phyloP scores from a whole-genome alignment of 805 yeast genomes.

The Candida wancherniae region DNA sequence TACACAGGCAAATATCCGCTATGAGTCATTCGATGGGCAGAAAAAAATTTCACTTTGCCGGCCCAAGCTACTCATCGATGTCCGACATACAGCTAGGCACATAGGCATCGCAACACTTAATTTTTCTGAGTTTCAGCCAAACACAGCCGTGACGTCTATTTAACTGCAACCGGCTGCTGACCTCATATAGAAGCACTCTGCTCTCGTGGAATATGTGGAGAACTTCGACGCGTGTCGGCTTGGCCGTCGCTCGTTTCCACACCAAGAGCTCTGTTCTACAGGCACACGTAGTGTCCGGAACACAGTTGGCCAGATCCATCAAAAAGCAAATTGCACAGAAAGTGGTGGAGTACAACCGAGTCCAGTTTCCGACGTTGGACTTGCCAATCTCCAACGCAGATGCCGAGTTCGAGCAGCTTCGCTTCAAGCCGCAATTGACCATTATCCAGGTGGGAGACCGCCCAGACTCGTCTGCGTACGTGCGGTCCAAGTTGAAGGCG shows the following conservation, averaged over 20 bases:
- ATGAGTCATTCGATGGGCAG: too few species aligned
- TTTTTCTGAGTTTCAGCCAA: too few species aligned
- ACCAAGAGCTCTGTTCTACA: conserved; percentile 18
- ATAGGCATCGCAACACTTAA: too few species aligned
- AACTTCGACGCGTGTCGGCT: conserved; percentile 9
- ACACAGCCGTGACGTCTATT: too few species aligned
- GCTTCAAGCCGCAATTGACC: conserved; percentile 69
- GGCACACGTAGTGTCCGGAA: conserved; percentile 39
- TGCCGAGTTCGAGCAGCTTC: conserved; percentile 26
- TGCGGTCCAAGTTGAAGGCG: conserved; percentile 85
- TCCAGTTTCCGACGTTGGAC: conserved; percentile 20
- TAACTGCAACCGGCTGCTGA: too few species aligned
- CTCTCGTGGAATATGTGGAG: conserved; percentile 12
- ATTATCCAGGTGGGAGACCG: conserved; percentile 88
- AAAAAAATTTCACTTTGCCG: too few species aligned
- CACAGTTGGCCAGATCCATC: conserved; percentile 36
- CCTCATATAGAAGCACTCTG: too few species aligned
- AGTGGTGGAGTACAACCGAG: conserved; percentile 33
- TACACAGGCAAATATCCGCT: too few species aligned
- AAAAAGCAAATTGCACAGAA: conserved; percentile 36
- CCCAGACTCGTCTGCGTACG: conserved; percentile 89
- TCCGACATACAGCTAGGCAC: conserved; percentile 6
- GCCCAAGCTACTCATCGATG: conserved; percentile 9
- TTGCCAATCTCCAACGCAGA: conserved; percentile 14
- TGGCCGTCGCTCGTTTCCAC: conserved; percentile 9